Base-by-base conservation (phyloP, 192 early-diverging fungal genomes). In the Linnemannia exigua region DNA sequence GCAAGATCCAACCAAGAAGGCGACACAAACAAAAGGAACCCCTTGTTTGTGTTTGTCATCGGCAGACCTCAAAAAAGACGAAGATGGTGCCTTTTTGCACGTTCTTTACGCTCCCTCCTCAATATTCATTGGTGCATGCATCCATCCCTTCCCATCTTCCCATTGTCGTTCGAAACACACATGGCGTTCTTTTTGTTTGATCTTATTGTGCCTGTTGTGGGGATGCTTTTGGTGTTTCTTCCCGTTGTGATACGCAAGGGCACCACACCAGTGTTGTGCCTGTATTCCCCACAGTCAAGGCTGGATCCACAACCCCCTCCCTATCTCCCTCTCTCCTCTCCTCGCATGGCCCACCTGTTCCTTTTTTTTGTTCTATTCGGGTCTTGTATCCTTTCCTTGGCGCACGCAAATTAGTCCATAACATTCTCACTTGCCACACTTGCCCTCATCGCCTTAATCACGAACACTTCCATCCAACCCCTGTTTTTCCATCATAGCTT, bases 401-500 rank as follows among this genome's bases (percentile, higher is more conserved):
- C 22, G 11, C 54, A 61, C n/a, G 12, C n/a, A 28, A 61, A 44
- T 6, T 44, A 44, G 41, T 9, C 41, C 41, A 3, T 44, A 6
- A 6, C 41, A 9, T 6, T 9, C 41, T 44, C 9, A 9, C 41
- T 44, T 44, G n/a, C 41, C 41, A 9, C 25, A 61, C 22, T 61
- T 25, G 4, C n/a, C 5, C 22, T 61, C 25, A 25, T 9, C 54
- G 12, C 54, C 22, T 61, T n/a, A n/a, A n/a, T n/a, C n/a, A n/a
- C n/a, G 5, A 22, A 61, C 54, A 61, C 54, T 61, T 61, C 19
- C 51, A n/a, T 28, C 25, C n/a, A 61, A 5, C 54, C 54, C 54
- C 54, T 61, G 54, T 61, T 61, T 61, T 54, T 61, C 51, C 41
- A 44, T 44, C 41, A n/a, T n/a, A n/a, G n/a, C n/a, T n/a, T n/a